phyloP scores from a whole-genome alignment of 108 stramenopile species.

The Conticribra guillardii region DNA sequence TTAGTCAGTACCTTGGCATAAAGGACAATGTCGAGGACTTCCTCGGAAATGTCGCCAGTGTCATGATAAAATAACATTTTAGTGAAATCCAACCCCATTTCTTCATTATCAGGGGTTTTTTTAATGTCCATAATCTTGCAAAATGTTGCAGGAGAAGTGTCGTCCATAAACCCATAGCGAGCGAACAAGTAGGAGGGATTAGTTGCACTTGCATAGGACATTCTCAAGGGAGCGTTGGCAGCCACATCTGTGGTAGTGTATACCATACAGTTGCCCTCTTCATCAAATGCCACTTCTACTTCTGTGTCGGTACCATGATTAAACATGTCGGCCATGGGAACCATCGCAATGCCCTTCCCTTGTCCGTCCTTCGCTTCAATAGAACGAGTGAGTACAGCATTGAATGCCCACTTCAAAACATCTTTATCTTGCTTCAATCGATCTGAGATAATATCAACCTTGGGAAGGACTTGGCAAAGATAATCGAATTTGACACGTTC shows the following conservation, averaged over 20 bases:
- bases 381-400: slow-evolving; percentile 44
- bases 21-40: slow-evolving; percentile 47
- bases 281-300: slow-evolving; percentile 51
- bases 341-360: slow-evolving; percentile 36
- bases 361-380: slow-evolving; percentile 43
- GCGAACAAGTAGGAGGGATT: slow-evolving; percentile 55
- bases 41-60: slow-evolving; percentile 52
- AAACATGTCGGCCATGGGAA: slow-evolving; percentile 48
- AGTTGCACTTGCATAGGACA: slow-evolving; percentile 46
- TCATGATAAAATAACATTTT: slow-evolving; percentile 58
- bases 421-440: slow-evolving; percentile 31
- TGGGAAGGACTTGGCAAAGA: slow-evolving; percentile 30
- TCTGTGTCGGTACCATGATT: slow-evolving; percentile 52
- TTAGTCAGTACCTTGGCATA: slow-evolving; percentile 52
- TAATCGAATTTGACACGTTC: slow-evolving; percentile 49
- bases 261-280: slow-evolving; percentile 43
- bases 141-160: slow-evolving; percentile 52
- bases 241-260: slow-evolving; percentile 46
- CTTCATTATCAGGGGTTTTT: slow-evolving; percentile 37
- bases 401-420: slow-evolving; percentile 48
- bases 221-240: slow-evolving; percentile 50
- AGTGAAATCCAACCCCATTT: slow-evolving; percentile 47
- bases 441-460: slow-evolving; percentile 47
- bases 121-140: slow-evolving; percentile 61
- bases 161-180: slow-evolving; percentile 54